Evolutionary conservation across 75 land plant species (phyloP).

Genomic region (Sequoia sempervirens): DNA sequence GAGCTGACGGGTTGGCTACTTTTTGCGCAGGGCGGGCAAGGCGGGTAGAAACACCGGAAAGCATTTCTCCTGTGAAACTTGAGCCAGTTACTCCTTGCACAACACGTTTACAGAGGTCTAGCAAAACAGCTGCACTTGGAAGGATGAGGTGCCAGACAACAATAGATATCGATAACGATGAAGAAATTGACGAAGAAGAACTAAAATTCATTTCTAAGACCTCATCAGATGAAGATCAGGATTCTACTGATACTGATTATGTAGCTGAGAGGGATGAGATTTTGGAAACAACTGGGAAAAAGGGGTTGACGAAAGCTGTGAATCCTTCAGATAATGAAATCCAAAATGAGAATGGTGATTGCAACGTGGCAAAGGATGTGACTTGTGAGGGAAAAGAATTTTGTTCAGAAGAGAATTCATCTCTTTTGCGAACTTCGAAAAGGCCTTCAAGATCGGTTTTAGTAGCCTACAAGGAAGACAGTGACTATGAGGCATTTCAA

Average conservation of each 20-base stretch:
- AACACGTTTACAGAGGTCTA: slow-evolving; percentile 63
- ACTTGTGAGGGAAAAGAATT: background rate
- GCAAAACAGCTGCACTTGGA: slow-evolving; percentile 78
- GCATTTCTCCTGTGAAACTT: slow-evolving; percentile 15
- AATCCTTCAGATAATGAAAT: slow-evolving; percentile 1
- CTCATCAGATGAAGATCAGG: slow-evolving; percentile 11
- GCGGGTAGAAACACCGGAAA: slow-evolving; percentile 28
- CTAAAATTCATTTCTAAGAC: slow-evolving; percentile 8
- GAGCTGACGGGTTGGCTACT: slow-evolving; percentile 14
- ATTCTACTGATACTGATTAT: slow-evolving; percentile 9
- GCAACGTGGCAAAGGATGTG: background rate
- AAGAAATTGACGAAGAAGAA: slow-evolving; percentile 23
- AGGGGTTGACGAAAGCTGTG: background rate
- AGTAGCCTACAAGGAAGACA: slow-evolving; percentile 7
- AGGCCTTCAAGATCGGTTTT: background rate
- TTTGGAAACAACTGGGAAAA: background rate
- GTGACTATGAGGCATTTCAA: background rate
- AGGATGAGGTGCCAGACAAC: slow-evolving; percentile 27
- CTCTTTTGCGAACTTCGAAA: background rate
- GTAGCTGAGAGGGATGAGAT: slow-evolving; percentile 8
- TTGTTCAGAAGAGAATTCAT: slow-evolving; percentile 6
- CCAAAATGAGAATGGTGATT: slow-evolving; percentile 1
- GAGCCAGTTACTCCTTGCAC: slow-evolving; percentile 21
- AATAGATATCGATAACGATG: slow-evolving; percentile 5
- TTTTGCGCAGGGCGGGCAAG: slow-evolving; percentile 27